phyloP scores from a whole-genome alignment of 208 protist genomes.

The Acanthamoeba pearcei region DNA sequence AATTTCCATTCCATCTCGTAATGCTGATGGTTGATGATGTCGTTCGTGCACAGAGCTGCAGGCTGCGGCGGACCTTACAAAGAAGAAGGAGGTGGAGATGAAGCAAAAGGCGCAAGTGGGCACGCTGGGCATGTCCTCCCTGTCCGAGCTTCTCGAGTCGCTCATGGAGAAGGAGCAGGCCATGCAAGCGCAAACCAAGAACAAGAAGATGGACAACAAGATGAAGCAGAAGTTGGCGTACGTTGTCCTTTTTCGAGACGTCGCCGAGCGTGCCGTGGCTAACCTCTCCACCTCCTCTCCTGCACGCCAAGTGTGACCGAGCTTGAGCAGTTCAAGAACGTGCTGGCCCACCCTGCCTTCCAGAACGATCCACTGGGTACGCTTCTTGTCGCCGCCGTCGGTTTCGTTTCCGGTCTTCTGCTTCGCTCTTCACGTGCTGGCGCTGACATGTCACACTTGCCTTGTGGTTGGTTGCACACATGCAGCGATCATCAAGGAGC shows the following conservation, averaged over 20 bases:
- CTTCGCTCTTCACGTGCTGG: no score
- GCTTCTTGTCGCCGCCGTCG: no score
- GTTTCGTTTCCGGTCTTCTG: no score
- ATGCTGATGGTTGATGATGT: no score
- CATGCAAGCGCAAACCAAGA: constrained; percentile 2
- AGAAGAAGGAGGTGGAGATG: constrained; percentile 21
- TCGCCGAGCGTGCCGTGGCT: background rate
- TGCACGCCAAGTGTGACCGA: background rate
- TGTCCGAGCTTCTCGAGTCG: constrained; percentile 19
- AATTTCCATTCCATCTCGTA: no score
- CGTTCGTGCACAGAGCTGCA: background rate
- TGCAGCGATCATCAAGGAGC: constrained; percentile 53
- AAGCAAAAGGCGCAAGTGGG: constrained; percentile 36
- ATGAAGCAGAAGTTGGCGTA: constrained; percentile 28
- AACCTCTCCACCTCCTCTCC: no score
- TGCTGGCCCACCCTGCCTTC: constrained; percentile 43
- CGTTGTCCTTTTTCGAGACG: background rate
- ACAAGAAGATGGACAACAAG: constrained; percentile 24
- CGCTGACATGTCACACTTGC: background rate
- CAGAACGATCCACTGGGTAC: constrained; percentile 23
- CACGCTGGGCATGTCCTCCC: constrained; percentile 23
- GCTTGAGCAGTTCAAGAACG: constrained; percentile 62
- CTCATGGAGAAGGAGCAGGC: constrained; percentile 39
- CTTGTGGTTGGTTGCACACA: background rate
- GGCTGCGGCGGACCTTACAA: background rate